Evolutionary conservation across 331 rosid genomes (phyloP), one percentile per base, ranked within the genome.

Genomic region (Saraca asoca): DNA sequence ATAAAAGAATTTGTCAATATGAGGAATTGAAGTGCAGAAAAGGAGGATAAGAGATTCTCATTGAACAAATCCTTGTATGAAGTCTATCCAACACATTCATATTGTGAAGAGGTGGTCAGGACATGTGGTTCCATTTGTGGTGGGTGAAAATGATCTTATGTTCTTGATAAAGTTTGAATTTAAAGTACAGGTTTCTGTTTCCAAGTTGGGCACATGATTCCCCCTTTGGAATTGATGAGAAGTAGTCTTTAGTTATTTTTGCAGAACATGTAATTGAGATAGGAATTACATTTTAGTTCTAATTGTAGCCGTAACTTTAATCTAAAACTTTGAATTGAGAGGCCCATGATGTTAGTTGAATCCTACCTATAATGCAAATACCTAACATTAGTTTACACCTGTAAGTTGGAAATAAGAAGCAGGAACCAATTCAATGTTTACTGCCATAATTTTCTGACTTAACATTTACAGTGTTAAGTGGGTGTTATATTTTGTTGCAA

Each of bases 381-480:
- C 37, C 17, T 12, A 20, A 2, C 24, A 14, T 62, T 72, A 18
- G 49, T 41, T 48, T 48, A 31, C 33, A 57, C 13, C 50, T 39
- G 1, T 63, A 7, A 44, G 55, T 12, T 73, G 68, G 56, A 24
- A 15, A 38, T 45, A 37, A 24, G 14, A 45, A 39, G 13, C 42
- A 46, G 49, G 20, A 48, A 64, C 42, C 59, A 51, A 16, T 41
- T 69, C 69, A 43, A 34, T 69, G 19, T 13, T 55, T 24, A 6
- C 12, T 6, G 0, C 57, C 12, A 57, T 51, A 44, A 43, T 13
- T 7, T 33, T 65, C 10, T 76, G 61, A 5, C 43, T 68, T 58
- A 44, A 42, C 29, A 51, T 71, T 58, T 58, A 51, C 59, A 64
- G 56, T 31, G 37, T 37, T 8, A 12, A 44, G 15, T 62, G 20